Evolutionary conservation across 2,329 filamentous ascomycete genomes (phyloP), one percentile per base, ranked within the genome.

Genomic region (Trichoderma harzianum): DNA sequence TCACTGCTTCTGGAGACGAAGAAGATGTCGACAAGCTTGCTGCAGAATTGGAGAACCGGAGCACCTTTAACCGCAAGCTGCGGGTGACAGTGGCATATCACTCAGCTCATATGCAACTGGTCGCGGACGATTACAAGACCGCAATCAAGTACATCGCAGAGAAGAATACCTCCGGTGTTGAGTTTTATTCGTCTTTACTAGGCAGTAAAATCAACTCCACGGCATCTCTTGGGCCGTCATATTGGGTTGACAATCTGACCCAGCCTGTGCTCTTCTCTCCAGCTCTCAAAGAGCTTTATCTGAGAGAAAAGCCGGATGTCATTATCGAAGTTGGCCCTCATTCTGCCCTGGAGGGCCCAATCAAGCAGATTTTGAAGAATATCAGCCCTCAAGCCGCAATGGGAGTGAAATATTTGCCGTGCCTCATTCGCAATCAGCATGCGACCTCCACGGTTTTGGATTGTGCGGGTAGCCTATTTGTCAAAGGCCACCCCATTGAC

Each of bases 1-100:
- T 86, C 8, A 89, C 87, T 0, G 80, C 88, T 0, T 87, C 87
- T 0, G 87, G 87, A 12, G 83, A 86, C 55, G 80, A 82, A 47
- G 76, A 78, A 1, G 83, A 82, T 3, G 79, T 89, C 4, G 82
- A 84, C 8, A 78, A 82, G 72, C 77, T 88, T 3, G 81, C 77
- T 0, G 70, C 72, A 1, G 76, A 77, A 47, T 73, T 85, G 18
- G 80, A 85, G 60, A 78, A 81, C 39, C 81, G 83, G 30, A 78
- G 80, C 30, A 75, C 85, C 3, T 87, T 88, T 75, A 83, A 84
- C 66, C 82, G 84, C 32, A 83, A 83, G 32, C 81, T 88, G 3
- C 81, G 82, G 3, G 84, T 88, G 6, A 83, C 86, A 12, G 83
- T 84, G 12, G 86, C 86, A 0, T 89, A 88, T 55, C 87, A 89